Evolutionary conservation across 495 filamentous ascomycete genomes (phyloP).

Genomic region (Hyaloscypha hepaticicola): DNA sequence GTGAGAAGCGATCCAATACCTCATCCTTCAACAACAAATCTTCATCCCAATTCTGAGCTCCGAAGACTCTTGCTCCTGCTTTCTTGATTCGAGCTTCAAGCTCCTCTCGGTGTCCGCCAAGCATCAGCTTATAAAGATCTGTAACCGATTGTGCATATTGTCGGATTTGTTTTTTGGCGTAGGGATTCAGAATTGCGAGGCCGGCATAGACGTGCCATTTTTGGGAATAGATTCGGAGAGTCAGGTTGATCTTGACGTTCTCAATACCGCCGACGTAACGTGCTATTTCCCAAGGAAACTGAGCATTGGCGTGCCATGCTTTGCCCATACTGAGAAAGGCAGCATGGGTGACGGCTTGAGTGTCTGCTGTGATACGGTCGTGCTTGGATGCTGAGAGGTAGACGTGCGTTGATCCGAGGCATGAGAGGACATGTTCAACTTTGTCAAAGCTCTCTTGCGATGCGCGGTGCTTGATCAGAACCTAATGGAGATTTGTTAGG

Average conservation of each 20-base stretch:
- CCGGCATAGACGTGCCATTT: constrained; percentile 99
- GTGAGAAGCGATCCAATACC: constrained; percentile 81
- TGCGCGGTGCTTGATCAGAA: constrained; percentile 88
- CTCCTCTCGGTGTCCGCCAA: constrained; percentile 76
- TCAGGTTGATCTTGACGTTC: constrained; percentile 99
- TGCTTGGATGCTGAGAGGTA: constrained; percentile 83
- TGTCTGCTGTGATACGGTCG: constrained; percentile 96
- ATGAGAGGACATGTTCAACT: constrained; percentile 76
- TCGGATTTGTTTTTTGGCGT: constrained; percentile 84
- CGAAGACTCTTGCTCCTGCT: constrained; percentile 81
- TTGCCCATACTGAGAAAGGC: constrained; percentile 97
- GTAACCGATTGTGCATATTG: constrained; percentile 93
- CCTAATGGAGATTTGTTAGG: constrained; percentile 40
- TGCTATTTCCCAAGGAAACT: constrained; percentile 93
- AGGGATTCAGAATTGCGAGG: constrained; percentile 92
- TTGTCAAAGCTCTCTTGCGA: constrained; percentile 72
- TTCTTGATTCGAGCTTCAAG: constrained; percentile 74
- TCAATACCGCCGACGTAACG: constrained; percentile 96
- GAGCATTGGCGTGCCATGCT: constrained; percentile 87
- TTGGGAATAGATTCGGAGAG: constrained; percentile 92
- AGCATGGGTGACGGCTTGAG: constrained; percentile 95
- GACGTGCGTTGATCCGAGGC: constrained; percentile 79
- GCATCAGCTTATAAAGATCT: constrained; percentile 94
- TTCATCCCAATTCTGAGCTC: constrained; percentile 48
- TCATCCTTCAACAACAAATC: constrained; percentile 75